Conservation (phyloP, 805 yeast species). For the Saccharomycopsis sp. region DNA sequence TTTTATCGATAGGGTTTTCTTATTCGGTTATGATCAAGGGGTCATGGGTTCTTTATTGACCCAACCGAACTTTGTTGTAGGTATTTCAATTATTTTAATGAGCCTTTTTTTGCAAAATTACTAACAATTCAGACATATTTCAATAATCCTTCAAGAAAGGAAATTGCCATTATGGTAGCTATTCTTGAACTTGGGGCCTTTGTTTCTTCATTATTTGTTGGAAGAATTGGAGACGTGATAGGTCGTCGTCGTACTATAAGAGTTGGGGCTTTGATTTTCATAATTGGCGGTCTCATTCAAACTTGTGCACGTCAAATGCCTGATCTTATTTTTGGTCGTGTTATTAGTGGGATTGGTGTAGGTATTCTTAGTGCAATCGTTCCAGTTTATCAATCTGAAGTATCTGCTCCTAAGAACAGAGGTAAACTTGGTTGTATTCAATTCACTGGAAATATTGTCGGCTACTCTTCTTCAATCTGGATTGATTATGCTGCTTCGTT, state of each 20-base stretch:
- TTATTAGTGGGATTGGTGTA: conserved; percentile 77
- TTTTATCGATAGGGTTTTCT: conserved; percentile 40
- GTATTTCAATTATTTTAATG: conserved; percentile 9
- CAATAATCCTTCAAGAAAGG: conserved; percentile 59
- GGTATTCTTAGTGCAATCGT: conserved; percentile 78
- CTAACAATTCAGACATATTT: conserved; percentile 46
- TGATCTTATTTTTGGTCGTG: conserved; percentile 61
- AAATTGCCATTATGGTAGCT: conserved; percentile 80
- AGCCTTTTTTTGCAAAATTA: background rate
- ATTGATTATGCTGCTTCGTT: conserved; percentile 69
- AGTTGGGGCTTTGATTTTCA: conserved; percentile 68
- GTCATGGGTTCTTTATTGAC: conserved; percentile 83
- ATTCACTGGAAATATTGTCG: conserved; percentile 77
- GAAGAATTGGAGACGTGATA: conserved; percentile 63
- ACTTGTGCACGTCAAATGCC: conserved; percentile 44
- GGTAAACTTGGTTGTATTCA: conserved; percentile 82
- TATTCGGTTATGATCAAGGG: conserved; percentile 82
- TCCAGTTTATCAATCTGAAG: conserved; percentile 82
- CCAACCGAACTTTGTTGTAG: conserved; percentile 48
- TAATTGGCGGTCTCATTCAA: conserved; percentile 71
- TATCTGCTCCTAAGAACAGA: conserved; percentile 77
- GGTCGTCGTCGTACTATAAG: conserved; percentile 76
- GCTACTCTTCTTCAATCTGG: conserved; percentile 81
- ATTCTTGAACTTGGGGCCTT: conserved; percentile 84
- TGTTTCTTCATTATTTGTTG: conserved; percentile 67